These are phyloP conservation scores for Wickerhamomyces sp. DNA, from an alignment of 1,139 yeast species.

Conservation along the genomic window DNA sequence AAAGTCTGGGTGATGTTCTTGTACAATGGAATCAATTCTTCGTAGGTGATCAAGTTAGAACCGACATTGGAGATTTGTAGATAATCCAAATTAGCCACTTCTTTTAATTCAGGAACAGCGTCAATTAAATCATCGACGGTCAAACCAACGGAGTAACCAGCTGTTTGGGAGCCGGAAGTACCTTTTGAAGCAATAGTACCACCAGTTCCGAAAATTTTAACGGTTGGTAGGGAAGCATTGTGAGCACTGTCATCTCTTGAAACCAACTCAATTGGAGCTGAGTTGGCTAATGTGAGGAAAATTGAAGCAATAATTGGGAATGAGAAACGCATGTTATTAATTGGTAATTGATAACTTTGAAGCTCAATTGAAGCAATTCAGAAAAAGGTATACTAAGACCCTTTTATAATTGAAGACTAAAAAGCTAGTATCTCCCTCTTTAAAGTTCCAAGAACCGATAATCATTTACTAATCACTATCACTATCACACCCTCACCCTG, in stretches of 20 bases:
- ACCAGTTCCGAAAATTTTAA: constrained; percentile 55
- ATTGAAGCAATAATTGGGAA: constrained; percentile 6
- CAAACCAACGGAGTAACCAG: constrained; percentile 52
- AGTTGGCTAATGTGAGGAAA: constrained; percentile 7
- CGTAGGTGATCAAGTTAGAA: constrained; percentile 44
- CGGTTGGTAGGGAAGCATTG: constrained; percentile 17
- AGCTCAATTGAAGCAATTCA: too few relatives aligned
- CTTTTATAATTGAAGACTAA: too few relatives aligned
- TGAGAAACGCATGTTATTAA: constrained; percentile 9
- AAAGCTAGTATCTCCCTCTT: too few relatives aligned
- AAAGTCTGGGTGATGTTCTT: constrained; percentile 29
- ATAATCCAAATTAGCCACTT: constrained; percentile 43
- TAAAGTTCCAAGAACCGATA: too few relatives aligned
- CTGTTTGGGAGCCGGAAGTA: constrained; percentile 42
- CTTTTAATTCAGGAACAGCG: constrained; percentile 47
- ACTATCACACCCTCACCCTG: too few relatives aligned
- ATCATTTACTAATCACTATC: too few relatives aligned
- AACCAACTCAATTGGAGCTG: constrained; percentile 12
- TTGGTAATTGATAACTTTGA: neutral
- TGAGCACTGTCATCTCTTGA: constrained; percentile 11
- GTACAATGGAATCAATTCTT: constrained; percentile 25
- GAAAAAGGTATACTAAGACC: too few relatives aligned
- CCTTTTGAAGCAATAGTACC: constrained; percentile 62
- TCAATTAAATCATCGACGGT: constrained; percentile 49
- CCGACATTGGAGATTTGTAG: constrained; percentile 52